These are phyloP conservation scores for Omphalea diandra DNA, from an alignment of 441 rosid species.

Conservation along the genomic window DNA sequence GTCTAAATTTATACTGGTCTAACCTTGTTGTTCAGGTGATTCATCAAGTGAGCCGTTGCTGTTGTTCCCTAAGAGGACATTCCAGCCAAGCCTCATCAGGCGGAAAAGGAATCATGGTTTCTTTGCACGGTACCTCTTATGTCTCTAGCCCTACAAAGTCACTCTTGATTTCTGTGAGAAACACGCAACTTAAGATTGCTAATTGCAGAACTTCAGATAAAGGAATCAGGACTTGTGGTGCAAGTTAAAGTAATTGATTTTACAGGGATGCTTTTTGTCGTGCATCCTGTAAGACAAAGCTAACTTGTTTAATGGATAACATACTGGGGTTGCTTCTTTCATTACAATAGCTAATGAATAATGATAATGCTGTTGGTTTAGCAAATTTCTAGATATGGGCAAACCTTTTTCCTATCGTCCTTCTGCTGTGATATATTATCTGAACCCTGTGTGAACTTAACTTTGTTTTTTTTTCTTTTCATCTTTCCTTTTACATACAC, in stretches of 20 bases:
- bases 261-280: neutral
- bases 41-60: slow-evolving; percentile 74
- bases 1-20: slow-evolving; percentile 10
- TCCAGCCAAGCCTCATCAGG: slow-evolving; percentile 78
- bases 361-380: neutral
- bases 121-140: slow-evolving; percentile 71
- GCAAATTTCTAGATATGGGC: neutral
- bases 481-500: neutral
- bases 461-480: neutral
- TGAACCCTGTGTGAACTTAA: neutral
- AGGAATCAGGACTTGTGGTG: neutral
- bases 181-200: neutral
- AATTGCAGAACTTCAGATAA: neutral
- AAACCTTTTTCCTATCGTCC: neutral
- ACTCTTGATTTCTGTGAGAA: neutral
- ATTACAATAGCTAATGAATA: neutral
- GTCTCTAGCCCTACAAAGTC: neutral
- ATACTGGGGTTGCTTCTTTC: neutral
- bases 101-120: slow-evolving; percentile 90
- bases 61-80: slow-evolving; percentile 73
- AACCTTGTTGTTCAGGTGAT: slow-evolving; percentile 41
- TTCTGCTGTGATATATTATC: neutral
- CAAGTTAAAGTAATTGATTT: neutral
- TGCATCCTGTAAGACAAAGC: neutral
- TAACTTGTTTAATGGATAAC: neutral